Evolutionary conservation across 352 stramenopile genomes (phyloP).

Genomic region (Globisporangium nodosum): DNA sequence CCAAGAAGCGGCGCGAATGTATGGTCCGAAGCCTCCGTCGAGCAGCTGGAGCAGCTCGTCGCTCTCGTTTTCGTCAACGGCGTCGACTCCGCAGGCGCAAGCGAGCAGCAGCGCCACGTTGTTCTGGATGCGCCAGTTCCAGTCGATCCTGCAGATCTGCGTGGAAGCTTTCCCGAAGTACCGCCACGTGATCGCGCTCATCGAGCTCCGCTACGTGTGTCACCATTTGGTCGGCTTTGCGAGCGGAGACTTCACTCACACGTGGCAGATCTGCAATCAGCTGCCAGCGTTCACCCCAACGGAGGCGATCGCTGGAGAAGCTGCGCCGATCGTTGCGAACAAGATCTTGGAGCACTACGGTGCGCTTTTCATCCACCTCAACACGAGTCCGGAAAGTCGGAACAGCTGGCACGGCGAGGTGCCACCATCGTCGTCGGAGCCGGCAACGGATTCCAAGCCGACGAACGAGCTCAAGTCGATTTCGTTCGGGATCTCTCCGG

Average conservation of each 20-base stretch:
- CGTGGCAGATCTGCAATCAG: slow-evolving; percentile 75
- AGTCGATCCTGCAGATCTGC: slow-evolving; percentile 61
- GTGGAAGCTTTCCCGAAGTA: slow-evolving; percentile 65
- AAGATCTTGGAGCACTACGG: slow-evolving; percentile 78
- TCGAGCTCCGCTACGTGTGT: slow-evolving; percentile 79
- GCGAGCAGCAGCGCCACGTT: slow-evolving; percentile 39
- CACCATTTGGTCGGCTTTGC: slow-evolving; percentile 72
- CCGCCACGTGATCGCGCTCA: slow-evolving; percentile 54
- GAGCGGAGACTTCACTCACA: slow-evolving; percentile 53
- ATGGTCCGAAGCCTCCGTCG: slow-evolving; percentile 37
- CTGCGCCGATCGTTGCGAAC: slow-evolving; percentile 58
- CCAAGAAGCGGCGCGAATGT: slow-evolving; percentile 68
- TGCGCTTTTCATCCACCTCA: slow-evolving; percentile 52
- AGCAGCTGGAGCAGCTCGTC: slow-evolving; percentile 18
- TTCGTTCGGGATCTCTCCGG: slow-evolving; percentile 40
- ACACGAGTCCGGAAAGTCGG: slow-evolving; percentile 47
- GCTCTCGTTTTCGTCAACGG: slow-evolving; percentile 32
- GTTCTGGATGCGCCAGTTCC: slow-evolving; percentile 83
- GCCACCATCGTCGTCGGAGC: slow-evolving; percentile 11
- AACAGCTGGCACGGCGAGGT: slow-evolving; percentile 24
- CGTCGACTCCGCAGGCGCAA: slow-evolving; percentile 25
- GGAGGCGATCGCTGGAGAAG: slow-evolving; percentile 48
- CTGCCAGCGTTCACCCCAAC: slow-evolving; percentile 35
- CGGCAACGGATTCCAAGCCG: background rate
- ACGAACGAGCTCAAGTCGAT: slow-evolving; percentile 8